Conservation (phyloP, 164 flowering plant species). For the Berberis thunbergii region DNA sequence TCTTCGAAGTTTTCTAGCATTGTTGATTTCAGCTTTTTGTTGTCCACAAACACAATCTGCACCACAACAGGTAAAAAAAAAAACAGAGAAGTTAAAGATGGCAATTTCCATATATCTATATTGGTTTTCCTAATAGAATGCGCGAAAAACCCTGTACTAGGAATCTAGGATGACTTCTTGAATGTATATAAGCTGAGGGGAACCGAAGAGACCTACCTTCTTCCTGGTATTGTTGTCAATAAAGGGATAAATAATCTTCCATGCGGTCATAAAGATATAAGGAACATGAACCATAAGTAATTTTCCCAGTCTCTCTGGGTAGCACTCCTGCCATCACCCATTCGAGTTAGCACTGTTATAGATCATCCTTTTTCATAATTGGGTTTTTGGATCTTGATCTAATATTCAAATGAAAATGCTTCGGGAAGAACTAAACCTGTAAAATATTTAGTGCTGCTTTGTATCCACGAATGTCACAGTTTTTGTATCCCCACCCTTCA, state of each 20-base stretch:
- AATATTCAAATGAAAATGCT: no score
- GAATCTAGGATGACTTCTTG: no score
- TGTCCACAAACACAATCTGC: background rate
- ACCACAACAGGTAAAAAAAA: background rate
- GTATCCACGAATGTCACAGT: conserved; percentile 59
- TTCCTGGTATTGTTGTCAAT: conserved; percentile 61
- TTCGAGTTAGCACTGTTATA: no score
- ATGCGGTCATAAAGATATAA: conserved; percentile 51
- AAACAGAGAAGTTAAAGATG: no score
- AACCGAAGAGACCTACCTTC: conserved; percentile 38
- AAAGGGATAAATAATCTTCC: conserved; percentile 75
- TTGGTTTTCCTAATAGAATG: no score
- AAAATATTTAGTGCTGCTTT: conserved; percentile 49
- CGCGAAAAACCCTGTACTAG: no score
- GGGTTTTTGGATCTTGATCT: no score
- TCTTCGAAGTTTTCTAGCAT: background rate
- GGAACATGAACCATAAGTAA: conserved; percentile 60
- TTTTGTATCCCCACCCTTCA: conserved; percentile 77
- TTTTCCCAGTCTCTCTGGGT: conserved; percentile 86
- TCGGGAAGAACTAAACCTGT: conserved; percentile 39
- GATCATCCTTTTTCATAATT: no score
- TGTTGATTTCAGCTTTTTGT: background rate
- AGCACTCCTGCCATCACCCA: conserved; percentile 45
- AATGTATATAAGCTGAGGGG: no score
- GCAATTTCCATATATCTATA: no score